Base-by-base conservation (phyloP, 441 rosid genomes). In the Gossypium lobatum region DNA sequence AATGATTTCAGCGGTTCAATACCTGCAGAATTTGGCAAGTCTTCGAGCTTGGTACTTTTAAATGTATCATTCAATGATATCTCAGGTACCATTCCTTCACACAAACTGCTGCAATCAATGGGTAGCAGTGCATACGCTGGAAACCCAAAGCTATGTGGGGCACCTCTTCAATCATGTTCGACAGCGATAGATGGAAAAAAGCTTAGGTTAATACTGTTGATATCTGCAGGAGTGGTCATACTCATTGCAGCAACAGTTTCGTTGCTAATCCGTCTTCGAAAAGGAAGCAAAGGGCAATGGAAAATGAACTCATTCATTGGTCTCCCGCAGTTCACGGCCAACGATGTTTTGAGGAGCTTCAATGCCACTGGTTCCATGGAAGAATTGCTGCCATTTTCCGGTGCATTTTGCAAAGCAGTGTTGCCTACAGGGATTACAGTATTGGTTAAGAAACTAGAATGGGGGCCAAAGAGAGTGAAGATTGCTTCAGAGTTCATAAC, bases 351-450 rank as follows among this genome's bases (percentile, higher is more conserved):
- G 76, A 89, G 79, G 68, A 91, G 97, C 82, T 84, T 91, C 28
- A 80, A 61, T 76, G 80, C 89, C 8, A 70, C 87, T 8, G 84
- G 86, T 52, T 76, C 87, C 21, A 57, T 46, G 61, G 91, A 88
- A 73, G 73, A 72, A 61, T 78, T 28, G 59, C 80, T 79, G 0
- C 71, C 87, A 53, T 52, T 71, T 17, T 79, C 90, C 50, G 74
- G 77, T 79, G 80, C 88, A 13, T 80, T 81, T 73, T 80, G 89
- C 84, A 88, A 93, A 82, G 84, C 87, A 45, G 93, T 88, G 73
- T 77, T 93, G 63, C 99, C 98, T 0, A 91, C 98, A 0, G 99
- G 99, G 80, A 93, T 93, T 71, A 83, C 96, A 14, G 97, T 93
- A 45, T 79, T 79, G 14, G 91, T 91, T 79, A 87, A 89, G 80